These are phyloP conservation scores for Diplogelasinospora grovesii DNA, from an alignment of 495 filamentous ascomycete genomes.

Conservation along the genomic window DNA sequence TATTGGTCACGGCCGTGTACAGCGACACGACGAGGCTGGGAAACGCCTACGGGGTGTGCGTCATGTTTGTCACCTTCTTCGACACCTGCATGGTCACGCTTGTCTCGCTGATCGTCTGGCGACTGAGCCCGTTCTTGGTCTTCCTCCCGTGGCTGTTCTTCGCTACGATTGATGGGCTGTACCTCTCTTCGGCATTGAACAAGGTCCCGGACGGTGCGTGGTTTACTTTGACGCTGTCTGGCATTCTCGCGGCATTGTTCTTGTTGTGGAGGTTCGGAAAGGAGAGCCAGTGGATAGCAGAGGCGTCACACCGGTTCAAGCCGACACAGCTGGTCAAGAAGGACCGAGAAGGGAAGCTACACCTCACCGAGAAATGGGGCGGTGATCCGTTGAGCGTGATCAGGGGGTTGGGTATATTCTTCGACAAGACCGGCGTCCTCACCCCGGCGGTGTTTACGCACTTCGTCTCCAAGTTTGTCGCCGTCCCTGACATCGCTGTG, in stretches of 20 bases:
- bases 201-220: slow-evolving; percentile 69
- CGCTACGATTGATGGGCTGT: slow-evolving; percentile 55
- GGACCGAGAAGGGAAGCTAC: slow-evolving; percentile 16
- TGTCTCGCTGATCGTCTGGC: slow-evolving; percentile 63
- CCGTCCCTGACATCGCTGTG: slow-evolving; percentile 49
- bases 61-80: slow-evolving; percentile 70
- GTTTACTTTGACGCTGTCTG: slow-evolving; percentile 63
- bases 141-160: slow-evolving; percentile 56
- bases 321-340: slow-evolving; percentile 36
- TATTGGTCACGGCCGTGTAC: slow-evolving; percentile 66
- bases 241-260: slow-evolving; percentile 51
- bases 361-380: slow-evolving; percentile 38
- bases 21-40: slow-evolving; percentile 54
- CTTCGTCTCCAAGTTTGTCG: slow-evolving; percentile 56
- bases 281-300: slow-evolving; percentile 64
- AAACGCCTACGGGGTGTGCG: slow-evolving; percentile 53
- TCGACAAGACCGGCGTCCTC: slow-evolving; percentile 54
- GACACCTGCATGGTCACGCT: slow-evolving; percentile 64
- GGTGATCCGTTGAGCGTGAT: slow-evolving; percentile 38
- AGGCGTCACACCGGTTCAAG: slow-evolving; percentile 52
- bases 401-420: slow-evolving; percentile 56
- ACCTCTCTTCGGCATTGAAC: slow-evolving; percentile 57
- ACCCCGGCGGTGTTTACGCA: slow-evolving; percentile 56
- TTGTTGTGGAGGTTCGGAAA: slow-evolving; percentile 71
- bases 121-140: slow-evolving; percentile 49